Conservation (phyloP, 2,329 filamentous ascomycete species). For the Clarireedia sp. region DNA sequence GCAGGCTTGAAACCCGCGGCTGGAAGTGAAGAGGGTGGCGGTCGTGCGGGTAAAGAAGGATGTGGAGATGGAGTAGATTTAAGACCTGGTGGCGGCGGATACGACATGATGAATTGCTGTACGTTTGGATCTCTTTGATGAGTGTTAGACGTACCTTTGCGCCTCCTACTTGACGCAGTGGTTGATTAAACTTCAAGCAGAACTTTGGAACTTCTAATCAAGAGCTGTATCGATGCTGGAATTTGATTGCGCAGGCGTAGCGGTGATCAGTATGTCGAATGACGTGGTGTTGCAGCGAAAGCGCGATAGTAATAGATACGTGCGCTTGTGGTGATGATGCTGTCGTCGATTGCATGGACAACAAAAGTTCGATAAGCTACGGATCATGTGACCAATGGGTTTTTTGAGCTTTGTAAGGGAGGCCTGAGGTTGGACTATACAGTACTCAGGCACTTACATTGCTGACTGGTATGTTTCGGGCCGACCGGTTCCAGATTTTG, state of each 20-base stretch:
- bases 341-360: too few relatives aligned
- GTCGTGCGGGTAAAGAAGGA: conserved; percentile 69
- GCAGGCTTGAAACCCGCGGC: conserved; percentile 22
- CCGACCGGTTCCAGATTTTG: conserved; percentile 1
- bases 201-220: neutral
- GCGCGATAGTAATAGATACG: too few relatives aligned
- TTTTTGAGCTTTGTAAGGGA: too few relatives aligned
- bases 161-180: conserved; percentile 21
- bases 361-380: too few relatives aligned
- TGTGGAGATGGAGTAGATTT: conserved; percentile 36
- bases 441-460: too few relatives aligned
- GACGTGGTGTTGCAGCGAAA: too few relatives aligned
- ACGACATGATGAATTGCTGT: conserved; percentile 65
- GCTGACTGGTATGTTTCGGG: neutral
- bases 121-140: conserved; percentile 22
- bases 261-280: too few relatives aligned
- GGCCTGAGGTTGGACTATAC: too few relatives aligned
- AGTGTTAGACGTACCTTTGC: conserved; percentile 33
- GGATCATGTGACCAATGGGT: too few relatives aligned
- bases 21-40: conserved; percentile 47
- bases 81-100: conserved; percentile 77
- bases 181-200: neutral
- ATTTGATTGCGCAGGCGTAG: too few relatives aligned
- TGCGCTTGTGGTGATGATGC: too few relatives aligned
- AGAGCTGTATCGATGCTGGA: neutral